A percentile compares a stretch with the other conserved stretches of the same genome.
phyloP scores from a whole-genome alignment of 345 rosid genomes.

The Aquilaria yunnanensis region DNA sequence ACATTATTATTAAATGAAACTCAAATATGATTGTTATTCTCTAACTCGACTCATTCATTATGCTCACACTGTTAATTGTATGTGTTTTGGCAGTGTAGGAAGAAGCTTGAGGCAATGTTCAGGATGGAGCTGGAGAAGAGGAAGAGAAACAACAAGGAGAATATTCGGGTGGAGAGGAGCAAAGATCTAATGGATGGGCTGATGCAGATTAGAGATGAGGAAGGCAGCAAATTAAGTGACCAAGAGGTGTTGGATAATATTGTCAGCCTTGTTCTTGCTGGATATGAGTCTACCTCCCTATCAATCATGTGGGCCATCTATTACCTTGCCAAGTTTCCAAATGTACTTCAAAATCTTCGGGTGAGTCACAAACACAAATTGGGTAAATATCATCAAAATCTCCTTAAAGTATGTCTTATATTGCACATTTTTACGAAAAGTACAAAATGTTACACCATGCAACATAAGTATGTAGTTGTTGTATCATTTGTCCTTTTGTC shows the following conservation, averaged over 20 bases:
- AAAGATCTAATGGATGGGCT: conserved; percentile 37
- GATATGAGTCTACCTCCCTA: conserved; percentile 25
- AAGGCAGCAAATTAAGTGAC: conserved; percentile 28
- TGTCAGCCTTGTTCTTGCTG: conserved; percentile 24
- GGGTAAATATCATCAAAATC: no score
- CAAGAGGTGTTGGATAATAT: conserved; percentile 36
- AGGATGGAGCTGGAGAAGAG: conserved; percentile 22
- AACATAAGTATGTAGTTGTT: not conserved
- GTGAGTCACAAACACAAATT: conserved; percentile 4
- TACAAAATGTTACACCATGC: no score
- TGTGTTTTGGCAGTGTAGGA: conserved; percentile 17
- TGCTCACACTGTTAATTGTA: no score
- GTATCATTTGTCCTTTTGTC: no score
- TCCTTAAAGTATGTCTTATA: not conserved
- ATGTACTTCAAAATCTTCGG: conserved; percentile 19
- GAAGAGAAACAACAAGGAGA: conserved; percentile 6
- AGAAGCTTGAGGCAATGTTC: conserved; percentile 20
- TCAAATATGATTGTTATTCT: no score
- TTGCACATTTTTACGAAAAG: not conserved
- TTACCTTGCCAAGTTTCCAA: conserved; percentile 30
- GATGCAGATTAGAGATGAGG: conserved; percentile 28
- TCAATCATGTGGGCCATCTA: conserved; percentile 36
- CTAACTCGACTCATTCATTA: no score
- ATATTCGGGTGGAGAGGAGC: not conserved
- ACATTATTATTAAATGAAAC: no score